phyloP scores from a whole-genome alignment of 2,329 filamentous ascomycete species.

The Calonectria pseudoturangicola region DNA sequence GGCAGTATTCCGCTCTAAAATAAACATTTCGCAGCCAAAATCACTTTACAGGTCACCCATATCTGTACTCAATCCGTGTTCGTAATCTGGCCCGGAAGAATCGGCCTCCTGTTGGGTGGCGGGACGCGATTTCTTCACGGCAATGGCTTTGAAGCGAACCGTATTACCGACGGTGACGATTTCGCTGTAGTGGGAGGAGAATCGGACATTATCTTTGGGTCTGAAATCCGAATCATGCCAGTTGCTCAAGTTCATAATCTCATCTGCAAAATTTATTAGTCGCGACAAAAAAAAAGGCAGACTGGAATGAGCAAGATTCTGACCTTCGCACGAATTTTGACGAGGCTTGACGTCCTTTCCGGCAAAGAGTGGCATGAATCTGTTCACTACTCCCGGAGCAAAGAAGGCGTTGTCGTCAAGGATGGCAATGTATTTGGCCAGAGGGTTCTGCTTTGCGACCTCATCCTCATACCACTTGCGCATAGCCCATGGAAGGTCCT shows the following conservation, averaged over 20 bases:
- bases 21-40: too few species aligned
- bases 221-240: not conserved
- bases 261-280: not conserved
- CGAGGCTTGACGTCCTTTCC: not conserved
- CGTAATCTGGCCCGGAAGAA: not conserved
- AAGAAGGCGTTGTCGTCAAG: not conserved
- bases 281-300: not conserved
- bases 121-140: not conserved
- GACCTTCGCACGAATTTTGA: not conserved
- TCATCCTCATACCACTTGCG: not conserved
- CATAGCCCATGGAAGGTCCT: conserved; percentile 1
- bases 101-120: not conserved
- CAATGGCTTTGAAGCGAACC: not conserved
- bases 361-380: not conserved
- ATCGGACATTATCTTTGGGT: not conserved
- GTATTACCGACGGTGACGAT: not conserved
- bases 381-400: not conserved
- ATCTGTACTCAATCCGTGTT: not conserved
- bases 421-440: not conserved
- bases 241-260: not conserved
- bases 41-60: not conserved
- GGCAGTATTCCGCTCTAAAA: too few species aligned
- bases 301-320: not conserved
- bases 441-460: not conserved
- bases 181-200: not conserved